A percentile compares a stretch with the other conserved stretches of the same genome.
phyloP scores from a whole-genome alignment of 1,139 yeast genomes.

The Yamadazyma epiphylla region DNA sequence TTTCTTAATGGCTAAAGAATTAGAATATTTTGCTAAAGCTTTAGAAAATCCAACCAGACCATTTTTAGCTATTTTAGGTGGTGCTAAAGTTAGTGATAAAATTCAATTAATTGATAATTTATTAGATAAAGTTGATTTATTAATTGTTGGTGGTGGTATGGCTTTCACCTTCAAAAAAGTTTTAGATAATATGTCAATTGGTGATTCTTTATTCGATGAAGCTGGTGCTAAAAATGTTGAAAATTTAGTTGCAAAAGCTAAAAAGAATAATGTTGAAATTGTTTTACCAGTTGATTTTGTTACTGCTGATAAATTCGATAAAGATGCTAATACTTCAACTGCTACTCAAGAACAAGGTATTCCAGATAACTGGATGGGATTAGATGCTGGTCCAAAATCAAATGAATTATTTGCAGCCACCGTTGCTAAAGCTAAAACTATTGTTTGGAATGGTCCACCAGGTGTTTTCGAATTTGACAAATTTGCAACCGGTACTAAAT shows the following conservation, averaged over 20 bases:
- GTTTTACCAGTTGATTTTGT: slow-evolving; percentile 92
- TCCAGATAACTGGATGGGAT: slow-evolving; percentile 91
- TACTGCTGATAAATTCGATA: slow-evolving; percentile 88
- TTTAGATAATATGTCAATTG: slow-evolving; percentile 76
- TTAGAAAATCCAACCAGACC: slow-evolving; percentile 96
- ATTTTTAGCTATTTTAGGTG: slow-evolving; percentile 95
- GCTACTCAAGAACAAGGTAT: slow-evolving; percentile 88
- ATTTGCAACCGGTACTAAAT: slow-evolving; percentile 86
- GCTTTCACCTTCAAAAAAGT: slow-evolving; percentile 97
- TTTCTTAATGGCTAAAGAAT: slow-evolving; percentile 94
- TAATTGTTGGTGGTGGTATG: slow-evolving; percentile 99
- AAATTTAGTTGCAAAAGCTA: slow-evolving; percentile 86
- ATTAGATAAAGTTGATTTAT: slow-evolving; percentile 86
- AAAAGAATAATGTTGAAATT: slow-evolving; percentile 86
- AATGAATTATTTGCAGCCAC: slow-evolving; percentile 71
- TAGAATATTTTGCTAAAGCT: slow-evolving; percentile 94
- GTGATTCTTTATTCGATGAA: slow-evolving; percentile 84
- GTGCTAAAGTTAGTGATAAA: slow-evolving; percentile 98
- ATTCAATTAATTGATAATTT: slow-evolving; percentile 95
- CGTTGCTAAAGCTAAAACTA: slow-evolving; percentile 89
- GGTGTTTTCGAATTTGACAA: slow-evolving; percentile 96
- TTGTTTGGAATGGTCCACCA: slow-evolving; percentile 99
- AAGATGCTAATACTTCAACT: slow-evolving; percentile 77
- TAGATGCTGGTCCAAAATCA: slow-evolving; percentile 90
- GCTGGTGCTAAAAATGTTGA: slow-evolving; percentile 94